Percentiles rank a stretch among this genome's conserved stretches.
Conservation (phyloP, 768 basidiomycete species). For the Tulasnella sp. region DNA sequence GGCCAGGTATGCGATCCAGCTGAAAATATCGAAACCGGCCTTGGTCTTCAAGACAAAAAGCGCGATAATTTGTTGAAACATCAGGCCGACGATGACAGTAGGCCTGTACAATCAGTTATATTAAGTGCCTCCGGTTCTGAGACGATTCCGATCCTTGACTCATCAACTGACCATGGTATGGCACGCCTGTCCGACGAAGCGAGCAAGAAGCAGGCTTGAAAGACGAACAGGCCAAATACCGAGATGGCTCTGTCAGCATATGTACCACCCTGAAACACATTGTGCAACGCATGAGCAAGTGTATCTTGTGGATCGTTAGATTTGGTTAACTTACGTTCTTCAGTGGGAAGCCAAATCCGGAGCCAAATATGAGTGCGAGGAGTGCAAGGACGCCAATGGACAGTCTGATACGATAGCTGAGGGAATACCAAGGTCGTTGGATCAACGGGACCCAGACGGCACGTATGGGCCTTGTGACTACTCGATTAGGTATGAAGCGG, state of each 20-base stretch:
- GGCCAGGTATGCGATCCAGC: slow-evolving; percentile 70
- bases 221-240: slow-evolving; percentile 66
- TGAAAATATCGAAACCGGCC: slow-evolving; percentile 77
- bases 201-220: slow-evolving; percentile 65
- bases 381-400: slow-evolving; percentile 67
- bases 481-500: slow-evolving; percentile 67
- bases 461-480: slow-evolving; percentile 58
- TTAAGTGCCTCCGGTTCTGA: background rate
- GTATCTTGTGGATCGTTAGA: too few species aligned
- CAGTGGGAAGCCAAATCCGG: slow-evolving; percentile 72
- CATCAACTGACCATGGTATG: slow-evolving; percentile 54
- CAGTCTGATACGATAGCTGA: slow-evolving; percentile 45
- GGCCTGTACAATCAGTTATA: slow-evolving; percentile 40
- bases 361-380: slow-evolving; percentile 69
- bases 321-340: slow-evolving; percentile 42
- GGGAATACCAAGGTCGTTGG: slow-evolving; percentile 54
- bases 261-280: slow-evolving; percentile 38
- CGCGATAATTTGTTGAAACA: slow-evolving; percentile 76
- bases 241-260: slow-evolving; percentile 76
- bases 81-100: slow-evolving; percentile 79
- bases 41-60: slow-evolving; percentile 79
- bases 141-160: slow-evolving; percentile 1
- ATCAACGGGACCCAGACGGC: slow-evolving; percentile 60
- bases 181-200: slow-evolving; percentile 51
- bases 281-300: too few species aligned